Evolutionary conservation across 768 basidiomycete species (phyloP).

Genomic region (Wakefieldia striispora): DNA sequence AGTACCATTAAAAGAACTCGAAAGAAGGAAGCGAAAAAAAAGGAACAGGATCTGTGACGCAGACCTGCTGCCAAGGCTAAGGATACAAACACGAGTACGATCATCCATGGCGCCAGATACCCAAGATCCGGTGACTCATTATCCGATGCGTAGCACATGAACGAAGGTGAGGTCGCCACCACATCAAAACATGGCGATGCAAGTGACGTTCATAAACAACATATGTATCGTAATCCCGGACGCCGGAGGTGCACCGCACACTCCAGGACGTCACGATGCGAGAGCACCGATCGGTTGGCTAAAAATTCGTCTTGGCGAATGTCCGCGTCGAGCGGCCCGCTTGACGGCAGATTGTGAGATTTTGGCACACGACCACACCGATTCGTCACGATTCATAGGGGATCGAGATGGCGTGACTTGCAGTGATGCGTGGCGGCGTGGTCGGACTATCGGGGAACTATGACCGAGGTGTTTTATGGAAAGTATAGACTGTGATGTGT

Average conservation of each 20-base stretch:
- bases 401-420: constrained; percentile 5
- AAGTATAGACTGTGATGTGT: constrained; percentile 7
- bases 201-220: constrained; percentile 8
- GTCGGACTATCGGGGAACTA: constrained; percentile 6
- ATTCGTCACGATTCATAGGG: constrained; percentile 1
- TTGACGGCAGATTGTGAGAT: constrained; percentile 27
- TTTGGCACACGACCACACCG: constrained; percentile 33
- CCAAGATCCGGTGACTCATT: no score
- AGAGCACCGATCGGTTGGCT: constrained; percentile 17
- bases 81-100: no score
- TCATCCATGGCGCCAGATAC: no score
- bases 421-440: constrained; percentile 11
- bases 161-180: constrained; percentile 11
- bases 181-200: not conserved
- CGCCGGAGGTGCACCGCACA: not conserved
- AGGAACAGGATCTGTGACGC: no score
- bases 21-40: no score
- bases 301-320: constrained; percentile 20
- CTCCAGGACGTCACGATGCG: constrained; percentile 7
- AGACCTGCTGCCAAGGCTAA: no score
- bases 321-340: constrained; percentile 26
- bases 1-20: no score
- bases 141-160: constrained; percentile 1
- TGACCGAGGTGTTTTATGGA: constrained; percentile 6
- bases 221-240: not conserved